Base-by-base conservation (phyloP, 768 basidiomycete genomes). In the Leucocoprinus leucothites region DNA sequence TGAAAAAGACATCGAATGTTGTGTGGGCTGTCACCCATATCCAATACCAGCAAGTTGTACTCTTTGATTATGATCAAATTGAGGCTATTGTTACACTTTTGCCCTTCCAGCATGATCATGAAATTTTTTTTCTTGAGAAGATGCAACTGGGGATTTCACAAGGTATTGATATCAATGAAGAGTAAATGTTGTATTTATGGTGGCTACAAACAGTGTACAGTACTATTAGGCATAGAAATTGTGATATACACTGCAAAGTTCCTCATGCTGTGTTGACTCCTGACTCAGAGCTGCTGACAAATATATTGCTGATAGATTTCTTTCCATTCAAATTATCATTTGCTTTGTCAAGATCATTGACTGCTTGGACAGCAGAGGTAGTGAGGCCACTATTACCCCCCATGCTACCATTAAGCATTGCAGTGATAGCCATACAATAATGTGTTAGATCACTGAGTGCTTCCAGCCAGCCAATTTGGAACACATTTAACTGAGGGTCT, bases 351-450 rank as follows among this genome's bases (percentile, higher is more conserved):
- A 74, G 80, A 47, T 76, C 74, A 3, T 76, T 78, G 9, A 86
- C 69, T 0, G 86, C 85, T 53, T 84, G 78, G n/a, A 56, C 28
- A 9, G 54, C 54, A 6, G 54, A 56, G 3, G 75, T 59, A 0
- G 85, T 87, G 38, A 90, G 76, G 0, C 77, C 74, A 3, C 69
- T 65, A 19, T 68, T 64, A 3, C 69, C 65, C 16, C 74, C 71
- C 3, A 77, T 65, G 31, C 72, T 76, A 24, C 79, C 77, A 25
- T 81, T 78, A 25, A 90, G 78, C 79, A 94, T 85, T 28, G 85
- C 87, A n/a, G 92, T 90, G n/a, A 98, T 90, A 1, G 88, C 87
- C 91, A 97, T 96, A 48, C 90, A 82, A 68, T 98, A 98, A 34
- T 95, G 80, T 0, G 97, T 94, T 26, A 99, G 80, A 70, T 99